phyloP scores from a whole-genome alignment of 805 yeast genomes.

The Cephaloascus fragrans region DNA sequence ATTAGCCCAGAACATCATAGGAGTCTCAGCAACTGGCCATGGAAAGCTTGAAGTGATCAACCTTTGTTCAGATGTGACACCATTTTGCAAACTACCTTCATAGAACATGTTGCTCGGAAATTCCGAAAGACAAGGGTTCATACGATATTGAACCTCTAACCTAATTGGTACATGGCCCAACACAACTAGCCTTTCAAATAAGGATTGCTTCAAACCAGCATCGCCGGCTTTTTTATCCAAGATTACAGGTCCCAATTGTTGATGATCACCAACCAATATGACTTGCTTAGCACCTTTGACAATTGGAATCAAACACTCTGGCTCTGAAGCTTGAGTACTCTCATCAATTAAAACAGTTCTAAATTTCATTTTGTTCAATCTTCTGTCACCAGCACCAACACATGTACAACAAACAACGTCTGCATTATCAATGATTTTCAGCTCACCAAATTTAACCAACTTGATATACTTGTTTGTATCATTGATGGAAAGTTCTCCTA shows the following conservation, averaged over 20 bases:
- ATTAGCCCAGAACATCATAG: conserved; percentile 96
- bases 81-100: conserved; percentile 87
- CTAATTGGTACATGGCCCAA: conserved; percentile 81
- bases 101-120: conserved; percentile 88
- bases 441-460: conserved; percentile 38
- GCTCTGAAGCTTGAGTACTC: conserved; percentile 90
- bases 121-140: conserved; percentile 84
- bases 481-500: conserved; percentile 54
- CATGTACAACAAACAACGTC: conserved; percentile 88
- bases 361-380: conserved; percentile 49
- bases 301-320: conserved; percentile 82
- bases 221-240: conserved; percentile 70
- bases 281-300: conserved; percentile 87
- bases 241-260: conserved; percentile 90
- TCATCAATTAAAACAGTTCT: conserved; percentile 84
- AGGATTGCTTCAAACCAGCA: conserved; percentile 79
- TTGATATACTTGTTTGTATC: conserved; percentile 39
- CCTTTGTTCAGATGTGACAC: conserved; percentile 74
- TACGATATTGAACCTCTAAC: conserved; percentile 87
- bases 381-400: conserved; percentile 79
- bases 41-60: conserved; percentile 57
- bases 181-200: conserved; percentile 77
- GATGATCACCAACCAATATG: conserved; percentile 89
- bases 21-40: conserved; percentile 80
- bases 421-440: conserved; percentile 37